Evolutionary conservation across 2,329 filamentous ascomycete genomes (phyloP), one percentile per base, ranked within the genome.

Genomic region (Aspergillus alliaceus): DNA sequence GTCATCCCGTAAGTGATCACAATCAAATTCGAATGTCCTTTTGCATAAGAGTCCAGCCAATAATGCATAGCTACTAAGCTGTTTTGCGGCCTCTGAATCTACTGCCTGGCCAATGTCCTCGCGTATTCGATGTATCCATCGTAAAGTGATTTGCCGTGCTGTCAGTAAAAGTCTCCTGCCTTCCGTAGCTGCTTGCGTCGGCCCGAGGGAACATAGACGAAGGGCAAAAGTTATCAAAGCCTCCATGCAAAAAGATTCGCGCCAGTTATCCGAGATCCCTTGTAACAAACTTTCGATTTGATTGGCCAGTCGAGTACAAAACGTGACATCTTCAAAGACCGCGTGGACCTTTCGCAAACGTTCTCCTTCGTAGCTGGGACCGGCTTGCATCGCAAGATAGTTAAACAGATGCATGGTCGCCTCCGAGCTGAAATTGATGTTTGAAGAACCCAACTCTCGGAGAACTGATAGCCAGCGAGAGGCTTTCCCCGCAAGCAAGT

Each of bases 351-450:
- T 15, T 20, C 47, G 37, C 8, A 40, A 14, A 29, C n/a, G 12
- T 8, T 29, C 22, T 18, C 15, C 12, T 15, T 12, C 20, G 14
- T 12, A 7, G 27, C 11, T 25, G 8, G 53, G 53, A 3, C 53
- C 53, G 3, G 24, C 27, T 2, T 55, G 35, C 6, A 55, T 11
- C 4, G 44, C 34, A n/a, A 40, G 27, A 29, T 7, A 34, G 1
- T 6, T 20, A 3, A 55, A 27, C 1, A 55, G 25, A 20, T 24
- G 6, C 44, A 50, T 55, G 2, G 53, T 55, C 0, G 20, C 35
- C 20, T 50, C 11, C 1, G 25, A 6, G 37, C 46, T 50, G 20
- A 55, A 55, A 6, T 55, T 55, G 15, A 55, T 24, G 25, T 55
- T 50, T 27, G 53, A 50, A 11, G 53, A 55, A 6, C 35, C 46